A percentile compares a stretch with the other conserved stretches of the same genome.
Conservation (phyloP, 768 basidiomycete genomes). For the Serendipita sp. region DNA sequence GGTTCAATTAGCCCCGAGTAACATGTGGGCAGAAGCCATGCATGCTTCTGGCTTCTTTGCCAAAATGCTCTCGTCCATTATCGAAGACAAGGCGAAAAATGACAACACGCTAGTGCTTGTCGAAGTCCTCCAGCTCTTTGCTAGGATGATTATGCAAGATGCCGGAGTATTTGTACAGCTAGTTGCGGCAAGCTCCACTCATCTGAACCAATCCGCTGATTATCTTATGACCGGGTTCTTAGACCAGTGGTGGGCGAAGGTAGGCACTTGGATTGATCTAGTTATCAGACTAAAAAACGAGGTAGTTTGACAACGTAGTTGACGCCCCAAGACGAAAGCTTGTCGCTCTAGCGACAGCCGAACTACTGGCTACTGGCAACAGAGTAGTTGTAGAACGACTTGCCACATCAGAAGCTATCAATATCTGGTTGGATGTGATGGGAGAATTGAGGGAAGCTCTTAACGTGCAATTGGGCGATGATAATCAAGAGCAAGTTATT, state of each 20-base stretch:
- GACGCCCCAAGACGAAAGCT: slow-evolving; percentile 75
- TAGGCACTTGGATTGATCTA: slow-evolving; percentile 19
- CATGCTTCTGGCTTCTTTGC: slow-evolving; percentile 61
- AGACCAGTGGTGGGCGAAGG: slow-evolving; percentile 73
- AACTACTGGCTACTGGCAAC: slow-evolving; percentile 57
- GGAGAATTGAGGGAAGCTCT: slow-evolving; percentile 68
- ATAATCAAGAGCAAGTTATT: slow-evolving; percentile 22
- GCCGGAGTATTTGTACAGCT: slow-evolving; percentile 52
- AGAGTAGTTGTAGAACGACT: slow-evolving; percentile 57
- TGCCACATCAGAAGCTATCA: slow-evolving; percentile 52
- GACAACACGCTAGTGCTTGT: slow-evolving; percentile 25
- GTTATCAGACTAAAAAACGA: slow-evolving; percentile 3
- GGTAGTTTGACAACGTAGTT: slow-evolving; percentile 79
- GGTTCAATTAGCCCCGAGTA: slow-evolving; percentile 44
- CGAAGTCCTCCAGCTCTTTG: slow-evolving; percentile 56
- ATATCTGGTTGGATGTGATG: slow-evolving; percentile 79
- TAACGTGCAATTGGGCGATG: slow-evolving; percentile 18
- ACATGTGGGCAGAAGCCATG: slow-evolving; percentile 55
- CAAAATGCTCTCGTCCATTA: slow-evolving; percentile 38
- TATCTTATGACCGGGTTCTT: slow-evolving; percentile 49
- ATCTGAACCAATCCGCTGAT: slow-evolving; percentile 29
- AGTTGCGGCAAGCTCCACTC: slow-evolving; percentile 42
- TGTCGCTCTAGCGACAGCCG: slow-evolving; percentile 64
- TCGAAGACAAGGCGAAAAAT: slow-evolving; percentile 45
- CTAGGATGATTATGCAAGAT: slow-evolving; percentile 56